Percentiles rank a stretch among this genome's conserved stretches.
Evolutionary conservation across 305 asterid species (phyloP).

Genomic region (Caryopteris hybrid): DNA sequence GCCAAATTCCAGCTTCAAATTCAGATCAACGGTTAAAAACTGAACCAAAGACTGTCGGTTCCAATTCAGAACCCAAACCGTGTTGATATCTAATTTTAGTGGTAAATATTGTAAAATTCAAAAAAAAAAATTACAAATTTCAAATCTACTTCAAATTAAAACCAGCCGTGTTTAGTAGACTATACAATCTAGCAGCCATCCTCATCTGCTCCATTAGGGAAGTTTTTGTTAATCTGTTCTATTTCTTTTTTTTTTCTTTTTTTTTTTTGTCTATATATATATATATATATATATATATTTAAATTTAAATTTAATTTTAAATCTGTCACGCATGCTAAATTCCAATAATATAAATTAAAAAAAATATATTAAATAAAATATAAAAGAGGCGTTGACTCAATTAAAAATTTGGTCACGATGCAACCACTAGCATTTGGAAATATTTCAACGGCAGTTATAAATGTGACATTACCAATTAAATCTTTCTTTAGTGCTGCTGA

Average conservation of each 20-base stretch:
- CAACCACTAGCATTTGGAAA: not conserved
- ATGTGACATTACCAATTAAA: no score
- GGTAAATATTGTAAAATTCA: no score
- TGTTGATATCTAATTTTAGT: no score
- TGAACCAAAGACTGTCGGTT: no score
- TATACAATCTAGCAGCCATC: constrained; percentile 10
- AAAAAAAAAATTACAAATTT: no score
- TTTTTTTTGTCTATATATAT: no score
- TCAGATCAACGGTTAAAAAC: no score
- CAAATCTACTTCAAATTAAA: no score
- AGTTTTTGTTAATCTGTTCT: not conserved
- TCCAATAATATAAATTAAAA: not conserved
- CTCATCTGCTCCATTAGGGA: constrained; percentile 35
- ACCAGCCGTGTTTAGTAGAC: not conserved
- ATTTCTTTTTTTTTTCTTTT: not conserved
- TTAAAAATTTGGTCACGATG: not conserved
- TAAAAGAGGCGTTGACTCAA: constrained; percentile 2
- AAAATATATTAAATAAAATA: not conserved
- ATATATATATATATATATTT: not conserved
- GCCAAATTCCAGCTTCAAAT: no score
- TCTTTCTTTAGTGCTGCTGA: no score
- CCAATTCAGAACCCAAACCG: no score
- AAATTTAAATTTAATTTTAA: not conserved
- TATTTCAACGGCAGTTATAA: not conserved
- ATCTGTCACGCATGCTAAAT: not conserved